A percentile compares a stretch with the other conserved stretches of the same genome.
These are phyloP conservation scores for Sordaria brevicollis DNA, from an alignment of 495 filamentous ascomycete genomes.

Conservation along the genomic window DNA sequence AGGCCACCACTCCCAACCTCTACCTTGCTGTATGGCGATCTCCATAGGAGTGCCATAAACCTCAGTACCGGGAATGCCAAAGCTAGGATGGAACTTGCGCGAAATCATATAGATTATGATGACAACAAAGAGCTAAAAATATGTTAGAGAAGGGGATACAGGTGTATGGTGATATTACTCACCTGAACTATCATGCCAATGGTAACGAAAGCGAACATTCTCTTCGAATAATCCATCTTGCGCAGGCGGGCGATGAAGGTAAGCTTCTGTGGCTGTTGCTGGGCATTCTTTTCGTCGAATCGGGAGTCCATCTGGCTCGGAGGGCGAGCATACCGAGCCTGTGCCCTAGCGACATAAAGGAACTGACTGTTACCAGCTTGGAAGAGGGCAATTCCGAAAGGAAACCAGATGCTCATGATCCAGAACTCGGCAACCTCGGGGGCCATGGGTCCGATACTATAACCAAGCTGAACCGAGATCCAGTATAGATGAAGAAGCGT, in stretches of 20 bases:
- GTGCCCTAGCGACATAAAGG: slow-evolving; percentile 48
- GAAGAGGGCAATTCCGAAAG: slow-evolving; percentile 60
- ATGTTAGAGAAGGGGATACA: neutral
- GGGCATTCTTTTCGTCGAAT: slow-evolving; percentile 15
- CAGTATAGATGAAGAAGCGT: slow-evolving; percentile 56
- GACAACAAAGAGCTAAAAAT: slow-evolving; percentile 44
- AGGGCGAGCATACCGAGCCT: slow-evolving; percentile 30
- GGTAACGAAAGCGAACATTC: slow-evolving; percentile 36
- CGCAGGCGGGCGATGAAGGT: slow-evolving; percentile 4
- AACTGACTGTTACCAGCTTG: slow-evolving; percentile 59
- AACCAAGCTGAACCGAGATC: slow-evolving; percentile 47
- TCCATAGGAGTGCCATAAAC: slow-evolving; percentile 38
- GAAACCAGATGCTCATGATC: slow-evolving; percentile 65
- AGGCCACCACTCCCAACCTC: slow-evolving; percentile 62
- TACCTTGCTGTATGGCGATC: slow-evolving; percentile 29
- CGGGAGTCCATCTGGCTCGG: slow-evolving; percentile 13
- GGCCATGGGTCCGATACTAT: slow-evolving; percentile 47
- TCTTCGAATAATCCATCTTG: slow-evolving; percentile 35
- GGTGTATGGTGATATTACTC: slow-evolving; percentile 1
- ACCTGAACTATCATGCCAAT: slow-evolving; percentile 46
- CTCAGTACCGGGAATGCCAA: slow-evolving; percentile 32
- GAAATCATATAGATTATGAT: slow-evolving; percentile 54
- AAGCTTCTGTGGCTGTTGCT: neutral
- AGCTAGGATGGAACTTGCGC: slow-evolving; percentile 47
- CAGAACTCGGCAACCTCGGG: slow-evolving; percentile 48